Base-by-base conservation (phyloP, 2,329 filamentous ascomycete species). In the Ophioceras dolichostomum region DNA sequence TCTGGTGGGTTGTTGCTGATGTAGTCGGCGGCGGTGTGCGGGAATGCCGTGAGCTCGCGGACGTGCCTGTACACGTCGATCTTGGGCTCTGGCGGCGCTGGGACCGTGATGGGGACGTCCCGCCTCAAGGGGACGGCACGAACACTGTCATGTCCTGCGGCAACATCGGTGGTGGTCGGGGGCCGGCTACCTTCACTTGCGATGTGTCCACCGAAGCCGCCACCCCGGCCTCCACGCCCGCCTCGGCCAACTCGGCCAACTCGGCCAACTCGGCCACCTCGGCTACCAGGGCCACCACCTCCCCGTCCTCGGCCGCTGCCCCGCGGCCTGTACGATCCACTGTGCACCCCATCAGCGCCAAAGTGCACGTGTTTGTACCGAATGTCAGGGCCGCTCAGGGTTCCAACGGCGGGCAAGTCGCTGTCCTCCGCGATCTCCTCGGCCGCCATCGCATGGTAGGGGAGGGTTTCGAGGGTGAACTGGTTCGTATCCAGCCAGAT, bases 381-480 rank as follows among this genome's bases (percentile, higher is more conserved):
- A n/a, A n/a, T n/a, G n/a, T n/a, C n/a, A n/a, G n/a, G n/a, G n/a
- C n/a, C n/a, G n/a, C n/a, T n/a, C n/a, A n/a, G n/a, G n/a, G n/a
- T n/a, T n/a, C n/a, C n/a, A n/a, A n/a, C n/a, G n/a, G n/a, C n/a
- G n/a, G n/a, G n/a, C n/a, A n/a, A n/a, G n/a, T n/a, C n/a, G n/a
- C n/a, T n/a, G n/a, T n/a, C n/a, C n/a, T n/a, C n/a, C n/a, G n/a
- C n/a, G n/a, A n/a, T n/a, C n/a, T n/a, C 49, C 19, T 58, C 53
- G 20, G 56, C 49, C 13, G 57, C 51, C 2, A 58, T 47, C 13
- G 58, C 50, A 20, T 59, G 54, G 36, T 67, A 65, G 6, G 66
- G 64, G 10, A 69, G 43, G 9, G 57, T 61, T 2, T 62, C 50
- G 14, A 60, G 37, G 2, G 56, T 60, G 41, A 61, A 65, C 39